Base-by-base conservation (phyloP, 176 grass and related monocot genomes). In the Cocos nucifera region DNA sequence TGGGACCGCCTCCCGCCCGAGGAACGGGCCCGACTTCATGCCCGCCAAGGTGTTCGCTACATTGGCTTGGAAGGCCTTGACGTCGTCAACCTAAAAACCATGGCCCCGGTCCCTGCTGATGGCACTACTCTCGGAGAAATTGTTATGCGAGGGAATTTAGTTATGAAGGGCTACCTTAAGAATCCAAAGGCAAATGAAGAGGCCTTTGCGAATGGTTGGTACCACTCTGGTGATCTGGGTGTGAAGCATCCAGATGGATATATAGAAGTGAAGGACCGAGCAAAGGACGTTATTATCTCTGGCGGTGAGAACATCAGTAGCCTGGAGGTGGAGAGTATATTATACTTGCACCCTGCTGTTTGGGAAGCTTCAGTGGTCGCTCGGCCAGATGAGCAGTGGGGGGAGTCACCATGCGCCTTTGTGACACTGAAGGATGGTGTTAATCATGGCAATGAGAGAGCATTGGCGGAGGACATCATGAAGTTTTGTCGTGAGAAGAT, bases 401-500 rank as follows among this genome's bases (percentile, higher is more conserved):
- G 79, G 0, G 79, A 82, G 48, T 65, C 79, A 7, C 79, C 79
- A 10, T 81, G 78, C 22, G 73, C 67, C 3, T 77, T 82, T 19
- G 72, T 77, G 27, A 70, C 53, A n/a, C 23, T 86, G 53, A 98
- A 81, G 72, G 81, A 86, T 15, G 77, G 76, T 9, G 67, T 49
- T 0, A 75, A 76, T 44, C 17, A 39, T 3, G 78, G 69, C 15
- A 81, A 98, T 22, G 70, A 98, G 24, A 39, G 0, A 6, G 66
- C 77, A 17, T 4, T 96, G 49, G 80, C 78, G 3, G 66, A 39
- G 48, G 83, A 88, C 17, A 81, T 98, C 58, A 81, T 89, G 75
- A 78, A 51, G 73, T 92, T 92, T 59, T 92, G 87, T 77, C 61
- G 84, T 16, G 73, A 85, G 51, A 88, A 73, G 70, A 73, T 98